Percentiles rank a stretch among this genome's conserved stretches.
Conservation (phyloP, 768 basidiomycete species). For the Suillus clintonianus region DNA sequence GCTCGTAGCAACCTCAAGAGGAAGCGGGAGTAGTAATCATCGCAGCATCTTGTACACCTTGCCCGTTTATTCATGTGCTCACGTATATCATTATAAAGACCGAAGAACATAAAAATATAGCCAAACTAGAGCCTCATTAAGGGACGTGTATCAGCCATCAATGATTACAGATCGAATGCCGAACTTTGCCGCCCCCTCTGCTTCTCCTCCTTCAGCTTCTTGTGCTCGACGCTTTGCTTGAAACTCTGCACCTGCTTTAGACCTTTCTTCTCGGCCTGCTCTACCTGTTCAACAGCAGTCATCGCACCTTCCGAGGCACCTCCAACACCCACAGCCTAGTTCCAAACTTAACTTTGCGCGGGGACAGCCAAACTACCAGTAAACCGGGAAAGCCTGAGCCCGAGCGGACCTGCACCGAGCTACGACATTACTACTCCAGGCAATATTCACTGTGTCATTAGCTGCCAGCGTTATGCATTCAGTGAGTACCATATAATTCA, state of each 20-base stretch:
- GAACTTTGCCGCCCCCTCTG: slow-evolving; percentile 49
- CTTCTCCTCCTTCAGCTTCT: slow-evolving; percentile 39
- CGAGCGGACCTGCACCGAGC: too few species aligned
- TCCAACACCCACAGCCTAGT: too few species aligned
- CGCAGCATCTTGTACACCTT: background rate
- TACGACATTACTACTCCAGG: too few species aligned
- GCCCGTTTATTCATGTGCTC: background rate
- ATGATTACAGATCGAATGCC: slow-evolving; percentile 41
- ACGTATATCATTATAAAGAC: background rate
- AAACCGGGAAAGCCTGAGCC: too few species aligned
- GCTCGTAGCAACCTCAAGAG: slow-evolving; percentile 47
- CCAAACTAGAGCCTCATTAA: background rate
- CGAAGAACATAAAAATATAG: background rate
- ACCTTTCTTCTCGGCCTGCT: slow-evolving; percentile 35
- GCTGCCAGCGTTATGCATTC: too few species aligned
- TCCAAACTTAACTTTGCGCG: too few species aligned
- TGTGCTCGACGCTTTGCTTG: slow-evolving; percentile 43
- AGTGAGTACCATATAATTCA: too few species aligned
- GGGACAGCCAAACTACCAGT: too few species aligned
- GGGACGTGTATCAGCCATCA: background rate
- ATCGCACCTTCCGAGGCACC: too few species aligned
- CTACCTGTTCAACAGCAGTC: slow-evolving; percentile 35
- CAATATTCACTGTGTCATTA: too few species aligned
- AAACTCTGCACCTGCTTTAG: slow-evolving; percentile 42
- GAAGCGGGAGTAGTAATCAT: slow-evolving; percentile 40